These are phyloP conservation scores for Kodamaea leandrae DNA, from an alignment of 805 yeast species.

Conservation along the genomic window DNA sequence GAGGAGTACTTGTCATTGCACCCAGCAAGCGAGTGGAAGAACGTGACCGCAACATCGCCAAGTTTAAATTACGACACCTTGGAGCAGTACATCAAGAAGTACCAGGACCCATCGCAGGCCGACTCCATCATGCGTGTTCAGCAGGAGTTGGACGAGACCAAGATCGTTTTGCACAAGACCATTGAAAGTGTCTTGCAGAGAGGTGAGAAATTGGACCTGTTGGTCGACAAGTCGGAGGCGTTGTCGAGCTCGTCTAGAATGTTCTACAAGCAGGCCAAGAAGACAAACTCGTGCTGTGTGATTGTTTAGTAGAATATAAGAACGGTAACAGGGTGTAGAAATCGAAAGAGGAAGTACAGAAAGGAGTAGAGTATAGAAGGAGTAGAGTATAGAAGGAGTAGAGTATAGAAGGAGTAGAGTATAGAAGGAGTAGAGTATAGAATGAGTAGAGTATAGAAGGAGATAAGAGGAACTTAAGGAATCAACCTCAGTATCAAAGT, in stretches of 20 bases:
- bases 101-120: conserved; percentile 96
- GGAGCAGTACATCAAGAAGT: conserved; percentile 69
- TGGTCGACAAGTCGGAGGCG: conserved; percentile 95
- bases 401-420: no score
- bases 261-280: conserved; percentile 97
- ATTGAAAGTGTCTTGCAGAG: conserved; percentile 92
- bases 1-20: conserved; percentile 87
- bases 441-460: no score
- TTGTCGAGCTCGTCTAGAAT: conserved; percentile 82
- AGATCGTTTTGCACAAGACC: conserved; percentile 92
- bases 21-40: conserved; percentile 69
- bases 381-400: no score
- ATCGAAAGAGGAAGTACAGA: no score
- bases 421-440: no score
- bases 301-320: no score
- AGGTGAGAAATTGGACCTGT: conserved; percentile 91
- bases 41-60: conserved; percentile 44
- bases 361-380: no score
- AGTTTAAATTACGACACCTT: conserved; percentile 56
- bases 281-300: conserved; percentile 41
- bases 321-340: no score
- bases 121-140: conserved; percentile 96
- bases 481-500: no score
- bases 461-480: no score
- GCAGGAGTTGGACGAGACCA: conserved; percentile 96